These are phyloP conservation scores for Mallotus nudiflorus DNA, from an alignment of 345 rosid species.

Conservation along the genomic window DNA sequence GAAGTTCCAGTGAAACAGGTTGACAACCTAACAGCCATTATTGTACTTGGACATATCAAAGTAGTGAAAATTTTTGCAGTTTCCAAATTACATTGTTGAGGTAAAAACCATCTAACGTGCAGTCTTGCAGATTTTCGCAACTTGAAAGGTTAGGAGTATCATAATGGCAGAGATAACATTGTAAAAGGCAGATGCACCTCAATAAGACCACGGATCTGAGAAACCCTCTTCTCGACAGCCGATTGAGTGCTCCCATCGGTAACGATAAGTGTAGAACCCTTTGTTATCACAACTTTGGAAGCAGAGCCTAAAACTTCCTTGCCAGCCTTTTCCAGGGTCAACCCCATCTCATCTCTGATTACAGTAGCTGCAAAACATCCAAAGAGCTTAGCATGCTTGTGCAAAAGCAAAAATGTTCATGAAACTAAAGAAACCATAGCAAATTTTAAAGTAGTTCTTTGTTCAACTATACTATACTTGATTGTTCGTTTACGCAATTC, in stretches of 20 bases:
- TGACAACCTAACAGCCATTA: not conserved
- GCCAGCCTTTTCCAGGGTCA: constrained; percentile 69
- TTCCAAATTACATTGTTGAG: not conserved
- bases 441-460: no score
- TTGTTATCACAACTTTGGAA: constrained; percentile 62
- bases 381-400: not conserved
- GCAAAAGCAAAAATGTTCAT: not conserved
- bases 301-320: constrained; percentile 82
- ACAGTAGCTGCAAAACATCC: constrained; percentile 61
- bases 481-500: no score
- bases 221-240: constrained; percentile 74
- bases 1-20: not conserved
- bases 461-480: no score
- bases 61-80: not conserved
- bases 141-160: not conserved
- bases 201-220: constrained; percentile 60
- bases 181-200: constrained; percentile 49
- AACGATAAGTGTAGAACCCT: constrained; percentile 78
- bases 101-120: not conserved
- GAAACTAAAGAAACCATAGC: no score
- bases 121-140: not conserved
- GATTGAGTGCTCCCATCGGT: constrained; percentile 64
- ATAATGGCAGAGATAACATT: not conserved
- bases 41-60: not conserved
- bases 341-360: constrained; percentile 77